Conservation (phyloP, 108 stramenopile species). For the Nitzschia sp. region DNA sequence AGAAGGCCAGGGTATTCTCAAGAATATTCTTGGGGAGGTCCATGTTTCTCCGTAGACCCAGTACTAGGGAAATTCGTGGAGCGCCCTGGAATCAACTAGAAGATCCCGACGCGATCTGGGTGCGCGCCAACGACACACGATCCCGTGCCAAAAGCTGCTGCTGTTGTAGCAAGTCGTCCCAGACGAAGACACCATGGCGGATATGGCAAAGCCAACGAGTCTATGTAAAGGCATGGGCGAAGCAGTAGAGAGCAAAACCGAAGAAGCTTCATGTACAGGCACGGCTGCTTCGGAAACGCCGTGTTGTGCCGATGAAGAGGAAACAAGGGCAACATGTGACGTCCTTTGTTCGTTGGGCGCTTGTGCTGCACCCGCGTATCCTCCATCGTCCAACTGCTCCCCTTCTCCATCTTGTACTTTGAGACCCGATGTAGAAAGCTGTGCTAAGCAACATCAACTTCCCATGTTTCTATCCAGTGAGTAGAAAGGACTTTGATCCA, state of each 20-base stretch:
- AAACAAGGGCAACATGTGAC: constrained; percentile 39
- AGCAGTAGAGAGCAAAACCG: not conserved
- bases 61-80: constrained; percentile 10
- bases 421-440: constrained; percentile 18
- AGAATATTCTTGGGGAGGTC: too few species aligned
- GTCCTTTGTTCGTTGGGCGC: constrained; percentile 46
- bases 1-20: too few species aligned
- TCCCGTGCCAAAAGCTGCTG: too few species aligned
- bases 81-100: constrained; percentile 16
- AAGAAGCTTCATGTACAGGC: not conserved
- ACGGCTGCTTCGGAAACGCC: not conserved
- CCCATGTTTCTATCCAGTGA: constrained; percentile 73
- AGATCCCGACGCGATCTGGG: not conserved
- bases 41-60: too few species aligned
- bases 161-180: not conserved
- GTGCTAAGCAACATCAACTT: constrained; percentile 62
- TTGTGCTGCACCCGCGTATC: not conserved
- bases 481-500: constrained; percentile 16
- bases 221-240: too few species aligned
- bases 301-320: constrained; percentile 5
- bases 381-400: not conserved
- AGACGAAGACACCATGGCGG: not conserved
- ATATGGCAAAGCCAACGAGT: not conserved
- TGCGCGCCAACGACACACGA: too few species aligned
- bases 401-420: not conserved